These are phyloP conservation scores for Pistacia atlantica DNA, from an alignment of 345 rosid species.

Conservation along the genomic window DNA sequence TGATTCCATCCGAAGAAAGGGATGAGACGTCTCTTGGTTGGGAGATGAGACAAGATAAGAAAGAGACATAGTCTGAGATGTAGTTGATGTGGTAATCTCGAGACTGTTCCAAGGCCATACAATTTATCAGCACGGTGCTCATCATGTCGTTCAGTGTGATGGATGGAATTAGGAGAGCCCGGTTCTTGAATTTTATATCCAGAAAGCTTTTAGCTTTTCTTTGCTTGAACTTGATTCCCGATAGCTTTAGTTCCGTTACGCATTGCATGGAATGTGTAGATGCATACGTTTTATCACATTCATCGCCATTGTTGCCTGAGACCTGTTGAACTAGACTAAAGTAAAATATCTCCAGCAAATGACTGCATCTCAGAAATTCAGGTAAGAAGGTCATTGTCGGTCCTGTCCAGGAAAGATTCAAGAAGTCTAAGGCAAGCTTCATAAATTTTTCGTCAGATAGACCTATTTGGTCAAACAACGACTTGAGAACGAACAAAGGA, in stretches of 20 bases:
- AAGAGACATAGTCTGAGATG: neutral
- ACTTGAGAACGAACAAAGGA: constrained; percentile 22
- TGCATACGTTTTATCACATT: neutral
- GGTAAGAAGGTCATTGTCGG: neutral
- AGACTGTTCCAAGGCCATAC: neutral
- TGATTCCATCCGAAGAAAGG: constrained; percentile 14
- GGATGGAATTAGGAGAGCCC: constrained; percentile 18
- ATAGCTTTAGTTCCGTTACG: neutral
- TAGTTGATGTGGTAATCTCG: neutral
- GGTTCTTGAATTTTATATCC: constrained; percentile 16
- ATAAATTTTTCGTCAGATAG: neutral
- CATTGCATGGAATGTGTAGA: neutral
- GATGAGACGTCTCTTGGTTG: constrained; percentile 10
- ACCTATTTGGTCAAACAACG: neutral
- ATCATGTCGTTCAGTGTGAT: neutral
- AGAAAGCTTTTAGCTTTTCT: neutral
- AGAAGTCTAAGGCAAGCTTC: neutral
- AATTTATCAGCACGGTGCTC: neutral
- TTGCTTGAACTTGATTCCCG: constrained; percentile 17
- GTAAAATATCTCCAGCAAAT: neutral
- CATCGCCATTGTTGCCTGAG: neutral
- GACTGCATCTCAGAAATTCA: neutral
- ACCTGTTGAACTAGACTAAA: too few species aligned
- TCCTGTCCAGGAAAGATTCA: neutral
- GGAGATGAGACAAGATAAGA: constrained; percentile 23